Conservation (phyloP, 208 protist species). For the Leishmania tropica region DNA sequence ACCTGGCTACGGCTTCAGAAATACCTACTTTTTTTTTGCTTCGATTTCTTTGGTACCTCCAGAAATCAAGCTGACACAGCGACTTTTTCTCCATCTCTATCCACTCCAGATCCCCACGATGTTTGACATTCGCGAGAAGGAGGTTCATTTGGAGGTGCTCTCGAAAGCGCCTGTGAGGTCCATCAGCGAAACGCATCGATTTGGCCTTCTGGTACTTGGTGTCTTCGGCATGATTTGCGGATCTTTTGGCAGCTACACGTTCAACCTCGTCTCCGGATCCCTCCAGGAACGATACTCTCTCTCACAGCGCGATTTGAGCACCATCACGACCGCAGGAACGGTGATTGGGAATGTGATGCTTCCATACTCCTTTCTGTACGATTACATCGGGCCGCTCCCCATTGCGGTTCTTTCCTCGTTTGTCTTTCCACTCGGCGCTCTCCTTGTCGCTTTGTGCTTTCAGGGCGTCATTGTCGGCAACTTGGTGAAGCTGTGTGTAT, state of each 20-base stretch:
- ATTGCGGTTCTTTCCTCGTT: slow-evolving; percentile 36
- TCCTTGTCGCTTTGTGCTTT: slow-evolving; percentile 51
- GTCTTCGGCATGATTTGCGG: slow-evolving; percentile 50
- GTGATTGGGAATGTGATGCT: slow-evolving; percentile 40
- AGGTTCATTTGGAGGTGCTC: slow-evolving; percentile 12
- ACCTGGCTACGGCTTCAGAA: not conserved
- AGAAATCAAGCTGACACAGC: not conserved
- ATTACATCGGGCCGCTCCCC: slow-evolving; percentile 49
- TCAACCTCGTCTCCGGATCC: slow-evolving; percentile 58
- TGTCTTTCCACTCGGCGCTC: slow-evolving; percentile 39
- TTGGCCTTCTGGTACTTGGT: slow-evolving; percentile 43
- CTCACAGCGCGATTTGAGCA: slow-evolving; percentile 52
- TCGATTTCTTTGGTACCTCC: not conserved
- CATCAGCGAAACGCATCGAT: slow-evolving; percentile 53
- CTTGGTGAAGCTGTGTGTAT: slow-evolving; percentile 33
- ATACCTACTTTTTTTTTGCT: not conserved
- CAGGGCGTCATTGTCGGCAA: slow-evolving; percentile 37
- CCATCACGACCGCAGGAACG: slow-evolving; percentile 54
- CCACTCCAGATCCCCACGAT: not conserved
- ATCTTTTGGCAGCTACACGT: slow-evolving; percentile 57
- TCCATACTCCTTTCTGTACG: slow-evolving; percentile 51
- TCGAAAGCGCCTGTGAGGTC: slow-evolving; percentile 16
- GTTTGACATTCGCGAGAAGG: slow-evolving; percentile 6
- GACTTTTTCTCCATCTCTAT: not conserved
- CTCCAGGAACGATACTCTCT: slow-evolving; percentile 58